phyloP scores from a whole-genome alignment of 1,284 basidiomycete species.

The Thecaphora thlaspeos region DNA sequence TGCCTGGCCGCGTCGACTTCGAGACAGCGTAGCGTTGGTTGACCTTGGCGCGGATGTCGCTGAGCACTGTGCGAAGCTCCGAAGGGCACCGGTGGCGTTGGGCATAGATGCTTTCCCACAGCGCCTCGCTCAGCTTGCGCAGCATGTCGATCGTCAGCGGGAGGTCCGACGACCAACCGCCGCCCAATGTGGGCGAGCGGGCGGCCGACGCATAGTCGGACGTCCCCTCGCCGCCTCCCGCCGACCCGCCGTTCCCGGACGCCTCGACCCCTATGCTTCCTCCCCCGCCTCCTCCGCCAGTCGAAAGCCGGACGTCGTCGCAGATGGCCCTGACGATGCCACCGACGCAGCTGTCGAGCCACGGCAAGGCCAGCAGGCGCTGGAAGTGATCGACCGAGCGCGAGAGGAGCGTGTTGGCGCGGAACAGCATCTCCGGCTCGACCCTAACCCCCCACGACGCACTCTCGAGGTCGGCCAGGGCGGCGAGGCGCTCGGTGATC shows the following conservation, averaged over 20 bases:
- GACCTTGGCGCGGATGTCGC: constrained; percentile 40
- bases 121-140: constrained; percentile 24
- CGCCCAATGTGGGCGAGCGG: constrained; percentile 13
- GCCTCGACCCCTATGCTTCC: too few relatives aligned
- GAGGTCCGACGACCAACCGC: constrained; percentile 19
- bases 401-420: constrained; percentile 47
- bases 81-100: constrained; percentile 44
- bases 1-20: constrained; percentile 36
- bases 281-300: background rate
- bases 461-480: constrained; percentile 37
- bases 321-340: constrained; percentile 39
- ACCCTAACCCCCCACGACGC: constrained; percentile 23
- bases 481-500: constrained; percentile 31
- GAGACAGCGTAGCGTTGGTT: constrained; percentile 28
- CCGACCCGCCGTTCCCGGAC: too few relatives aligned
- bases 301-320: constrained; percentile 8
- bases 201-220: constrained; percentile 19
- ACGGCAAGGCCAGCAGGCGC: constrained; percentile 31
- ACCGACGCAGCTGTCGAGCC: constrained; percentile 46
- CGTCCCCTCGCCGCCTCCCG: constrained; percentile 7
- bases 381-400: constrained; percentile 46
- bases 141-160: constrained; percentile 22
- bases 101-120: constrained; percentile 49
- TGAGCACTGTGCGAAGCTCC: constrained; percentile 38
- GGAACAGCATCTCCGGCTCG: constrained; percentile 45